Conservation (phyloP, 805 yeast genomes). For the Yarrowia bubula region DNA sequence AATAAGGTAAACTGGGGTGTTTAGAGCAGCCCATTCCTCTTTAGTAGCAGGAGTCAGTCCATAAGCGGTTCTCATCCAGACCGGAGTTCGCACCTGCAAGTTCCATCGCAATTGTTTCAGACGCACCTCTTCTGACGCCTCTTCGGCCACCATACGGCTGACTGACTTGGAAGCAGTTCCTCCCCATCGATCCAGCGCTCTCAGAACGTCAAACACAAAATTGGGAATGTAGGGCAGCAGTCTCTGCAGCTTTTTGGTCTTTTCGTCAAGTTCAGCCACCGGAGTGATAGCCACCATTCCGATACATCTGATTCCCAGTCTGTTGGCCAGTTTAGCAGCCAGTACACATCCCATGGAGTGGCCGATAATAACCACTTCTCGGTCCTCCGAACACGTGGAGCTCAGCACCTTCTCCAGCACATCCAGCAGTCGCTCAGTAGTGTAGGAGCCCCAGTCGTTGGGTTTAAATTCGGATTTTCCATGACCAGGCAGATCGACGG, state of each 20-base stretch:
- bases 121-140: slow-evolving; percentile 42
- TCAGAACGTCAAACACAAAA: slow-evolving; percentile 50
- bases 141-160: slow-evolving; percentile 48
- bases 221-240: slow-evolving; percentile 37
- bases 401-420: neutral
- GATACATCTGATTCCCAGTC: slow-evolving; percentile 33
- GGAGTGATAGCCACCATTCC: slow-evolving; percentile 42
- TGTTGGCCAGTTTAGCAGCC: slow-evolving; percentile 46
- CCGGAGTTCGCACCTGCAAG: slow-evolving; percentile 55
- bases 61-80: slow-evolving; percentile 53
- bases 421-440: slow-evolving; percentile 42
- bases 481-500: slow-evolving; percentile 86
- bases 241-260: slow-evolving; percentile 29
- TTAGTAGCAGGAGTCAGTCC: slow-evolving; percentile 49
- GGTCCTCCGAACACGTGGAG: slow-evolving; percentile 35
- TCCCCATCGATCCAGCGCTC: slow-evolving; percentile 59
- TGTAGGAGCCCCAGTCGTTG: slow-evolving; percentile 42
- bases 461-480: slow-evolving; percentile 47
- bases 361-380: slow-evolving; percentile 50
- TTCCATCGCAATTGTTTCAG: slow-evolving; percentile 69
- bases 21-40: slow-evolving; percentile 46
- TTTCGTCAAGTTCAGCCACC: slow-evolving; percentile 34
- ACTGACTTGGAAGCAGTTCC: slow-evolving; percentile 64
- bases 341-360: slow-evolving; percentile 75
- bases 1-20: slow-evolving; percentile 52